These are phyloP conservation scores for Tolypocladium endophyticum DNA, from an alignment of 2,329 filamentous ascomycete species.

Conservation along the genomic window DNA sequence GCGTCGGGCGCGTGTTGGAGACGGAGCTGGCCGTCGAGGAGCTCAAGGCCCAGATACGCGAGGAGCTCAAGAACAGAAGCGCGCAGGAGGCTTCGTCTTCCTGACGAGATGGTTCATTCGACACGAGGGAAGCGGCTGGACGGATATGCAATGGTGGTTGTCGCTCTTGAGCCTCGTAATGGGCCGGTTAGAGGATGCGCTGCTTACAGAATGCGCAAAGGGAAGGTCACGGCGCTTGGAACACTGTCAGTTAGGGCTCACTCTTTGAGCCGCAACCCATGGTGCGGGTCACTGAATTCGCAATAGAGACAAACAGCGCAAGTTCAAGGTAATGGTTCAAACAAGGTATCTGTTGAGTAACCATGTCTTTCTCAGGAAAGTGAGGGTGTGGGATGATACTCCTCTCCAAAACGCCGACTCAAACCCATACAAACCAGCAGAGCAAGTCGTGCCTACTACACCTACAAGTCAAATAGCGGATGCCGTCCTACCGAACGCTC, in stretches of 20 bases:
- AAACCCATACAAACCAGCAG: slow-evolving; percentile 5
- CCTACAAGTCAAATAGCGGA: not conserved
- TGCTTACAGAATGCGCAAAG: not conserved
- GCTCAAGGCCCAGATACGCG: slow-evolving; percentile 55
- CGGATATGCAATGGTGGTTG: not conserved
- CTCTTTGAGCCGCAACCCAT: not conserved
- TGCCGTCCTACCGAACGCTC: not conserved
- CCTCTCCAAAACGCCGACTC: slow-evolving; percentile 16
- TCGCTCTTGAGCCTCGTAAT: not conserved
- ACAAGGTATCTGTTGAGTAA: slow-evolving; percentile 25
- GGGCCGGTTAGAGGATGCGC: not conserved
- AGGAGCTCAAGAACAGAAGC: slow-evolving; percentile 37
- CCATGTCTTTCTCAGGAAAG: slow-evolving; percentile 22
- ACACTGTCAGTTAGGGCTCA: not conserved
- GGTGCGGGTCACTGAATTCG: not conserved
- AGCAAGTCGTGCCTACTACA: slow-evolving; percentile 5
- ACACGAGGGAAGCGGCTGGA: not conserved
- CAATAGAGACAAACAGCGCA: not conserved
- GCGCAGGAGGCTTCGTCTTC: not conserved
- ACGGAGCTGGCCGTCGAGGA: slow-evolving; percentile 75
- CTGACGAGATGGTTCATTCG: not conserved
- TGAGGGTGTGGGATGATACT: slow-evolving; percentile 16
- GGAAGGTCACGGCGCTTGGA: not conserved
- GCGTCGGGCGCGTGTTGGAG: slow-evolving; percentile 72
- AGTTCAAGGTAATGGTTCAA: slow-evolving; percentile 1